Base-by-base conservation (phyloP, 2,329 filamentous ascomycete species). In the Escovopsis sp. region DNA sequence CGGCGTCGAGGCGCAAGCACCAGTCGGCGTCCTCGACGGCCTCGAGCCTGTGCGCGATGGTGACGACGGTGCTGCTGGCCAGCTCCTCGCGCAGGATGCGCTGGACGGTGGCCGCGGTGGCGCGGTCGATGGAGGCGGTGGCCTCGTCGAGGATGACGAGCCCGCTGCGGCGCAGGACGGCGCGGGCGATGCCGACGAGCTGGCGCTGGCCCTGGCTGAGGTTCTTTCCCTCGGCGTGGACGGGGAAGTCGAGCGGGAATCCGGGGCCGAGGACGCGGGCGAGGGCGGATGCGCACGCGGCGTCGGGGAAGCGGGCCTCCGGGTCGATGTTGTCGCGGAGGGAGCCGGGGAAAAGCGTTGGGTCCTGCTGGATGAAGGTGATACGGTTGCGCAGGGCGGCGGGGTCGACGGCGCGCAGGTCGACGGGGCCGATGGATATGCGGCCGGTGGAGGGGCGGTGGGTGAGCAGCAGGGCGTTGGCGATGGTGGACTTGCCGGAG, bases 401-500 rank as follows among this genome's bases (percentile, higher is more conserved):
- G 15, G 76, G 73, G 49, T 77, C 63, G 6, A 80, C 64, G 4
- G 55, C 51, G 0, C 69, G 60, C 3, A 80, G 65, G 45, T 77
- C 66, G 4, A 76, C 53, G 41, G 54, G 59, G 37, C 77, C 76
- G 42, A 80, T 71, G 18, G 56, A 65, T 37, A 80, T 68, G n/a
- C 54, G 55, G 1, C 76, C 75, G 1, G 58, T 55, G 2, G 56
- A 57, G 0, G 75, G 72, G 1, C 68, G 64, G 36, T 78, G 64
- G 0, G 73, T 76, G 3, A 69, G 72, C 0, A 77, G 65, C 1
- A 80, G 63, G 3, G 72, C 71, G 28, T 79, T 68, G 2, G 75
- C 75, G 2, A 80, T 64, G 0, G 87, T 94, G 26, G 82, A 88
- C 62, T 95, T 95, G 12, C 87, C 87, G 0, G 84, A 91, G 0